Conservation (phyloP, 106 monocot genomes). For the Apostasia shenzhenica region DNA sequence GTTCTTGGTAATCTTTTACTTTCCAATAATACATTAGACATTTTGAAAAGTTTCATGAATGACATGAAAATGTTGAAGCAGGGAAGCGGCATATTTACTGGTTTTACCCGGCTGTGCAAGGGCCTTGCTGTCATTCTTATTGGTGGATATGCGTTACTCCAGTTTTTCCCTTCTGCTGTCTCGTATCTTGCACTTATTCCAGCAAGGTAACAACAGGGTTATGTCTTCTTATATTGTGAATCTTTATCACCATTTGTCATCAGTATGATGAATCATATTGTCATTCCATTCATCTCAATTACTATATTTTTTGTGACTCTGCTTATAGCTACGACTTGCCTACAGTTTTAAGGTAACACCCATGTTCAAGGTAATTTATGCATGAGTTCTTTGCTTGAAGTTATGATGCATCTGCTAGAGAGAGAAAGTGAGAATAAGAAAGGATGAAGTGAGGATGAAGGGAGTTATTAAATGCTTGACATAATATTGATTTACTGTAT, state of each 20-base stretch:
- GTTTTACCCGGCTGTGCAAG: slow-evolving; percentile 82
- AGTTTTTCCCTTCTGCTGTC: slow-evolving; percentile 59
- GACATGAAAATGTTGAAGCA: slow-evolving; percentile 17
- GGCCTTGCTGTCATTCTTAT: slow-evolving; percentile 69
- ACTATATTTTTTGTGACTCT: no score
- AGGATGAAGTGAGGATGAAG: no score
- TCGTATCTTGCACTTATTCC: slow-evolving; percentile 84
- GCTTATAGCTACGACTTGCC: no score
- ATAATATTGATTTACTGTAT: no score
- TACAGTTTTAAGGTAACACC: no score
- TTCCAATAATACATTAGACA: neutral
- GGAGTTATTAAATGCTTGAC: no score
- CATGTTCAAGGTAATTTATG: no score
- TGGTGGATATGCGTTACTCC: slow-evolving; percentile 52
- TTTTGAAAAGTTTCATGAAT: neutral
- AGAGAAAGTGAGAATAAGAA: no score
- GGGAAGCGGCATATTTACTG: slow-evolving; percentile 52
- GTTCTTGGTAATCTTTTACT: neutral
- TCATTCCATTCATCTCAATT: no score
- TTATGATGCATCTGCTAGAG: no score
- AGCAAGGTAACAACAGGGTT: slow-evolving; percentile 38
- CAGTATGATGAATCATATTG: neutral
- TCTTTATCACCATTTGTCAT: neutral
- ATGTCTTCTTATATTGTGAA: slow-evolving; percentile 1
- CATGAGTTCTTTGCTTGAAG: neutral